These are phyloP conservation scores for Bruguiera parviflora DNA, from an alignment of 345 rosid genomes.

Conservation along the genomic window DNA sequence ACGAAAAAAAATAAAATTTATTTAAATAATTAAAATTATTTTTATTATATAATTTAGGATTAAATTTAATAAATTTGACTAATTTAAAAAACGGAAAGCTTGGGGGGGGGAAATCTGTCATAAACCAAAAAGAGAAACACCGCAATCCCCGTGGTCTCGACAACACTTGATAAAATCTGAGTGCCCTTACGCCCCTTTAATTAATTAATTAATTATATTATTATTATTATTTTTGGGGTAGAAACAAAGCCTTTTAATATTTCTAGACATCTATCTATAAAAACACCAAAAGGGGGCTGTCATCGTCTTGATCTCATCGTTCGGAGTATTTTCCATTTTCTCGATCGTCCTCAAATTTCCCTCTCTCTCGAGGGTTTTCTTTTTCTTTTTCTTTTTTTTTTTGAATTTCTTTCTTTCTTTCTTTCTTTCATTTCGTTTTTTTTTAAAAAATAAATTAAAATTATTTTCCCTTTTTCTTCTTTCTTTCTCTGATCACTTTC, in stretches of 20 bases:
- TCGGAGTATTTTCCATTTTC: background rate
- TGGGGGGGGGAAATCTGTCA: no score
- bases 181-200: no score
- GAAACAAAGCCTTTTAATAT: no score
- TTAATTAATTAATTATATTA: no score
- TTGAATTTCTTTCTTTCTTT: background rate
- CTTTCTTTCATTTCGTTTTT: background rate
- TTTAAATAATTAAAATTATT: no score
- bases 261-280: background rate
- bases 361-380: slow-evolving; percentile 32
- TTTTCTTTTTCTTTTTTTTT: background rate
- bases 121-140: background rate
- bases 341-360: slow-evolving; percentile 5
- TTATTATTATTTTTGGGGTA: no score
- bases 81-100: no score
- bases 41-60: no score
- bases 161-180: background rate
- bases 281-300: background rate
- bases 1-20: no score
- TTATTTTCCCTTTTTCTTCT: background rate
- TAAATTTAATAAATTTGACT: no score
- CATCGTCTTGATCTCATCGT: background rate
- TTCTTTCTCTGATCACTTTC: background rate
- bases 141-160: background rate
- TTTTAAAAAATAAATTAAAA: background rate